Percentiles rank a stretch among this genome's conserved stretches.
phyloP scores from a whole-genome alignment of 768 basidiomycete species.

The Leccinum fibrillosum region DNA sequence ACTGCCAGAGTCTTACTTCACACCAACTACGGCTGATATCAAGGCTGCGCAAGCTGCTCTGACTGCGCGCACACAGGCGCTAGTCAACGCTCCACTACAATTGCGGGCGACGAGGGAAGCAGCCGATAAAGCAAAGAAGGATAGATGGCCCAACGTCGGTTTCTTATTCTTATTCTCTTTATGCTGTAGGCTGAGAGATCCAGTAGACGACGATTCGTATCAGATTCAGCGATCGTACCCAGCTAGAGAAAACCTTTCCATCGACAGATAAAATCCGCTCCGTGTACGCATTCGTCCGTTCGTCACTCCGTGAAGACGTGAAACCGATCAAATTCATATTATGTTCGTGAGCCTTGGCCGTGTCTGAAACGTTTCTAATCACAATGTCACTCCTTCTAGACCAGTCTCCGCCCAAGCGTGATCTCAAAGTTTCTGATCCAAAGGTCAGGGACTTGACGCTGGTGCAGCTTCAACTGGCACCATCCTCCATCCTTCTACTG shows the following conservation, averaged over 20 bases:
- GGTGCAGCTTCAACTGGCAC: slow-evolving; percentile 69
- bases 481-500: slow-evolving; percentile 74
- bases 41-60: slow-evolving; percentile 64
- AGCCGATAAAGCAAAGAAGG: slow-evolving; percentile 53
- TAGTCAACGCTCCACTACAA: slow-evolving; percentile 70
- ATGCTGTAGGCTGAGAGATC: slow-evolving; percentile 17
- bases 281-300: slow-evolving; percentile 82
- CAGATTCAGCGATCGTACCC: slow-evolving; percentile 76
- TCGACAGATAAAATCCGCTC: slow-evolving; percentile 78
- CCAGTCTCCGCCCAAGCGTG: slow-evolving; percentile 78
- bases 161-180: neutral
- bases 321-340: slow-evolving; percentile 80
- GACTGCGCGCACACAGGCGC: slow-evolving; percentile 54
- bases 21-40: slow-evolving; percentile 67
- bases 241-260: slow-evolving; percentile 74
- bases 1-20: slow-evolving; percentile 73
- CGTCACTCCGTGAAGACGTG: slow-evolving; percentile 67
- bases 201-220: slow-evolving; percentile 76
- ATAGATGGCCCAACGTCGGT: slow-evolving; percentile 70
- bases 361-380: neutral
- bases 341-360: slow-evolving; percentile 49
- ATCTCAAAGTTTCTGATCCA: slow-evolving; percentile 79
- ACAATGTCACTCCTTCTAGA: slow-evolving; percentile 40
- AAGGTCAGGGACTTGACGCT: slow-evolving; percentile 66
- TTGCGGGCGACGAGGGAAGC: slow-evolving; percentile 63